Conservation (phyloP, 1,139 yeast species). For the Taphrina deformans region DNA sequence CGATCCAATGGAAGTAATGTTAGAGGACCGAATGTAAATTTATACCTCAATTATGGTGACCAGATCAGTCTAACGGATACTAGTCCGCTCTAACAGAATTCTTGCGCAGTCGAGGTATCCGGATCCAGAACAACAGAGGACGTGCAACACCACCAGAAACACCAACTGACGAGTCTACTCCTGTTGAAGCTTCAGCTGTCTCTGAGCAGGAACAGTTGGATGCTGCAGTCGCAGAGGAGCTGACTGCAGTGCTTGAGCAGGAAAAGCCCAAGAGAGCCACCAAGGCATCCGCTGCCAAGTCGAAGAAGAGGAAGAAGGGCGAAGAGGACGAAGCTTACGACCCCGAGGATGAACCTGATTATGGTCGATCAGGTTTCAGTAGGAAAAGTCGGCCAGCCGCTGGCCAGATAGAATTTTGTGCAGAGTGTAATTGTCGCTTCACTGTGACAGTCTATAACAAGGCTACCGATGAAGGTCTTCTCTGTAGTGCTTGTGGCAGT, state of each 20-base stretch:
- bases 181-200: not conserved
- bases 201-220: constrained; percentile 11
- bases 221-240: constrained; percentile 16
- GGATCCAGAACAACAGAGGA: constrained; percentile 18
- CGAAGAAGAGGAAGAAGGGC: constrained; percentile 33
- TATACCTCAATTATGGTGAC: not conserved
- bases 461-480: constrained; percentile 50
- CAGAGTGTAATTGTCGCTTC: constrained; percentile 48
- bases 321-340: constrained; percentile 38
- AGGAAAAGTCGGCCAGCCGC: constrained; percentile 39
- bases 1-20: constrained; percentile 22
- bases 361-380: constrained; percentile 37
- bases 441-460: constrained; percentile 66
- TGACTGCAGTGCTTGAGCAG: not conserved
- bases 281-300: not conserved
- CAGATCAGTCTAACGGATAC: not conserved
- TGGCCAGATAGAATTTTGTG: constrained; percentile 43
- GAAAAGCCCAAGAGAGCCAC: not conserved
- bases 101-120: constrained; percentile 26
- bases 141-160: constrained; percentile 10
- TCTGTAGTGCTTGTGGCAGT: constrained; percentile 64
- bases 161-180: not conserved
- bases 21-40: constrained; percentile 27
- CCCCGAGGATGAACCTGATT: constrained; percentile 40
- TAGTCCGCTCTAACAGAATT: constrained; percentile 33